A percentile compares a stretch with the other conserved stretches of the same genome.
These are phyloP conservation scores for Dionaea muscipula DNA, from an alignment of 179 eudicot genomes.

Conservation along the genomic window DNA sequence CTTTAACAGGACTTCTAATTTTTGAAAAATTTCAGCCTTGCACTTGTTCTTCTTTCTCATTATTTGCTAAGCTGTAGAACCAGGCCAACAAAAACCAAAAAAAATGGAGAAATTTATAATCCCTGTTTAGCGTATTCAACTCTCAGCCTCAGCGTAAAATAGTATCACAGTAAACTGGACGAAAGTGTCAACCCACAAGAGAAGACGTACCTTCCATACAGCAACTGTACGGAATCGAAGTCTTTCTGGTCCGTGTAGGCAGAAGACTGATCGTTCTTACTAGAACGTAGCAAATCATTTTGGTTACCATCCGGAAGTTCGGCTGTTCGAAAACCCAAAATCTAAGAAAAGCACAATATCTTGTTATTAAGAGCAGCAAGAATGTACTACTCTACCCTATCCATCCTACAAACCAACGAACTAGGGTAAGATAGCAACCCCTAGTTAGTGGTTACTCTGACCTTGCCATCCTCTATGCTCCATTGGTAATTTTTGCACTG, in stretches of 20 bases:
- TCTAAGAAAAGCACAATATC: conserved; percentile 18
- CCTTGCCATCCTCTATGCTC: conserved; percentile 54
- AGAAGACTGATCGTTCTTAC: conserved; percentile 11
- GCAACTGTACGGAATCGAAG: conserved; percentile 33
- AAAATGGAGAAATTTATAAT: too few species aligned
- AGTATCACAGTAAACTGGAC: background rate
- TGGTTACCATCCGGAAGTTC: conserved; percentile 15
- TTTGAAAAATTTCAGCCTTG: too few species aligned
- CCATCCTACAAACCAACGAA: background rate
- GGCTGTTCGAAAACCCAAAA: conserved; percentile 40
- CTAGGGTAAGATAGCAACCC: conserved; percentile 1
- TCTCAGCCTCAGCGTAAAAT: background rate
- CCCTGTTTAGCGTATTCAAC: too few species aligned
- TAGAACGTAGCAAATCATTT: conserved; percentile 10
- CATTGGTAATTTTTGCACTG: conserved; percentile 65
- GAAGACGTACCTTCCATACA: conserved; percentile 46
- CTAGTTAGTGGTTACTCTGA: conserved; percentile 11
- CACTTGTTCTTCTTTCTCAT: too few species aligned
- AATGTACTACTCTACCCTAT: background rate
- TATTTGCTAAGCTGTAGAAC: too few species aligned
- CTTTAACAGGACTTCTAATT: too few species aligned
- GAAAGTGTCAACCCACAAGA: background rate
- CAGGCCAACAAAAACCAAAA: too few species aligned
- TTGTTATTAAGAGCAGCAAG: conserved; percentile 6
- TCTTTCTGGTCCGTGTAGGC: conserved; percentile 22